These are phyloP conservation scores for Citrus medica DNA, from an alignment of 345 rosid genomes.

Conservation along the genomic window DNA sequence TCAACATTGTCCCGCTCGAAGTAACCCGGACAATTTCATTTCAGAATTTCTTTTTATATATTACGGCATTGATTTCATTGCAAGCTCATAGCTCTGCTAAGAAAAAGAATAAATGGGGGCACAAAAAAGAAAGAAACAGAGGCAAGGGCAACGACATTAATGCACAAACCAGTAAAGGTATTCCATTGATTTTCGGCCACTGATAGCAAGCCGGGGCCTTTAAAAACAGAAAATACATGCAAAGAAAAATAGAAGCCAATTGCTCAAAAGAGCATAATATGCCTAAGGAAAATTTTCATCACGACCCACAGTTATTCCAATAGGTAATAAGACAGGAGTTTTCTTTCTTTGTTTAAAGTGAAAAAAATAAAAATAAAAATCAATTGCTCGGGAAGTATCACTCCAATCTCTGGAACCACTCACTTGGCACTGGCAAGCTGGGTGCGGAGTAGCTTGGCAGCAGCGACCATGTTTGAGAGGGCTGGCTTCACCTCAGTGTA, in stretches of 20 bases:
- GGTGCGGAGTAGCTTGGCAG: constrained; percentile 87
- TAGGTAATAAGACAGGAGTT: constrained; percentile 8
- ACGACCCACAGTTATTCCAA: constrained; percentile 20
- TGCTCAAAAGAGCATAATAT: constrained; percentile 14
- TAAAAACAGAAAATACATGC: neutral
- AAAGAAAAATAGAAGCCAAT: constrained; percentile 1
- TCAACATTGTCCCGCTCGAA: too few relatives aligned
- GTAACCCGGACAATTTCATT: too few relatives aligned
- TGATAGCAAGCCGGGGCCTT: constrained; percentile 5
- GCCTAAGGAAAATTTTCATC: constrained; percentile 20
- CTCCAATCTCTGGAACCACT: constrained; percentile 23
- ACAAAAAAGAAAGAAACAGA: too few relatives aligned
- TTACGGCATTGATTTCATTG: too few relatives aligned
- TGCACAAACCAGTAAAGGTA: constrained; percentile 23
- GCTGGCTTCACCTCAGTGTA: constrained; percentile 92
- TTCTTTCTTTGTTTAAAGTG: neutral
- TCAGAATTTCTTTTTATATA: too few relatives aligned
- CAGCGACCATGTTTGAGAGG: constrained; percentile 82
- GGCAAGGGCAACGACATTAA: neutral
- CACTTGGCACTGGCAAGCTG: constrained; percentile 85
- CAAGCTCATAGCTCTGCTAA: too few relatives aligned
- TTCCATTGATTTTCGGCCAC: constrained; percentile 15
- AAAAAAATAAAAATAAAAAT: constrained; percentile 10
- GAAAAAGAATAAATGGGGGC: too few relatives aligned
- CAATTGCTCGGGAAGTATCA: neutral